Percentiles rank a stretch among this genome's conserved stretches.
phyloP scores from a whole-genome alignment of 2,329 filamentous ascomycete genomes.

The Apiospora saccharicola region DNA sequence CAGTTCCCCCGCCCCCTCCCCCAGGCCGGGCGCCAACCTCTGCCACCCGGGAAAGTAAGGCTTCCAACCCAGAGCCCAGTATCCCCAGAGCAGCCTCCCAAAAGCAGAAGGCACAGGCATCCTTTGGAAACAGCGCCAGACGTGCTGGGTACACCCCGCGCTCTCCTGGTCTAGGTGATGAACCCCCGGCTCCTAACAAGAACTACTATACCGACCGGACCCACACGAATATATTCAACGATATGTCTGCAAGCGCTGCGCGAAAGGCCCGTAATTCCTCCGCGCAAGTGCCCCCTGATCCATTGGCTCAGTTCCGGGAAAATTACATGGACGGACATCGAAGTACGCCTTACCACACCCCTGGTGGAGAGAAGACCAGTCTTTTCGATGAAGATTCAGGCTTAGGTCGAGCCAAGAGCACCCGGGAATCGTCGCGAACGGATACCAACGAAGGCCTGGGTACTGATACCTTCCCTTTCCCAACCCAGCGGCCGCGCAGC shows the following conservation, averaged over 20 bases:
- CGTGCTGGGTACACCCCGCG: constrained; percentile 58
- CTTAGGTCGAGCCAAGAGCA: constrained; percentile 55
- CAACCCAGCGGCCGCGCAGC: constrained; percentile 37
- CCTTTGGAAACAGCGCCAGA: constrained; percentile 56
- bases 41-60: constrained; percentile 36
- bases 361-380: constrained; percentile 66
- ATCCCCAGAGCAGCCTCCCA: constrained; percentile 61
- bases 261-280: constrained; percentile 27
- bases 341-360: constrained; percentile 63
- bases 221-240: constrained; percentile 41
- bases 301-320: constrained; percentile 56
- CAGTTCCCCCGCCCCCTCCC: constrained; percentile 35
- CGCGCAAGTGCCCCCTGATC: constrained; percentile 48
- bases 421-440: constrained; percentile 46
- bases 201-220: constrained; percentile 56
- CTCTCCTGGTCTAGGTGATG: constrained; percentile 58
- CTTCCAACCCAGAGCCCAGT: constrained; percentile 41
- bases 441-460: constrained; percentile 34
- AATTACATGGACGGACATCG: constrained; percentile 57
- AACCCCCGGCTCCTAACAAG: constrained; percentile 57
- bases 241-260: constrained; percentile 33
- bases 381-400: constrained; percentile 57
- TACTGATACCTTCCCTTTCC: constrained; percentile 33
- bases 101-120: constrained; percentile 60
- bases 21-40: constrained; percentile 40